Conservation (phyloP, 306 rosid species). For the Leucaena leucocephala region DNA sequence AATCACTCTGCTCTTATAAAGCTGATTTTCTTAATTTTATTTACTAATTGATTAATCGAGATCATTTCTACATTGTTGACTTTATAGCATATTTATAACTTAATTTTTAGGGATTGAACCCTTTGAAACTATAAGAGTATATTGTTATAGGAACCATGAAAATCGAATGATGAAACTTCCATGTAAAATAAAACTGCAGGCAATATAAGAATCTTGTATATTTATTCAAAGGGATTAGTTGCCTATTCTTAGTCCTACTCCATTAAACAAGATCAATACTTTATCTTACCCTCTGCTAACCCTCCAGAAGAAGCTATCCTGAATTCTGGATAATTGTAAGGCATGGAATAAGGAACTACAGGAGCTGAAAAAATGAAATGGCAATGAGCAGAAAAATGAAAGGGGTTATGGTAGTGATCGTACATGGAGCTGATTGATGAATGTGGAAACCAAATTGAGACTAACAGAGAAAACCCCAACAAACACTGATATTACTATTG, state of each 20-base stretch:
- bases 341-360: background rate
- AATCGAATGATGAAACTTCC: background rate
- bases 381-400: background rate
- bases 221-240: background rate
- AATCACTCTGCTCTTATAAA: no score
- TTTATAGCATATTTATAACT: background rate
- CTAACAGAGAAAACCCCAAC: background rate
- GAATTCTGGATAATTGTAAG: background rate
- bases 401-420: slow-evolving; percentile 53
- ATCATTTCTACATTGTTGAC: background rate
- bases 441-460: background rate
- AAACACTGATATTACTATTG: background rate
- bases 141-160: no score
- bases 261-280: background rate
- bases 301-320: background rate
- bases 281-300: background rate
- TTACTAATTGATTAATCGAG: background rate
- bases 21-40: background rate
- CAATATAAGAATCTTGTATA: background rate
- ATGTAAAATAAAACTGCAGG: background rate
- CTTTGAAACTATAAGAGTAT: no score
- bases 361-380: background rate
- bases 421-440: slow-evolving; percentile 58
- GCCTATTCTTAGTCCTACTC: background rate
- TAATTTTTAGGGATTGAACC: no score